A percentile compares a stretch with the other conserved stretches of the same genome.
phyloP scores from a whole-genome alignment of 1,284 basidiomycete genomes.

The Fomitopsis schrenkii region DNA sequence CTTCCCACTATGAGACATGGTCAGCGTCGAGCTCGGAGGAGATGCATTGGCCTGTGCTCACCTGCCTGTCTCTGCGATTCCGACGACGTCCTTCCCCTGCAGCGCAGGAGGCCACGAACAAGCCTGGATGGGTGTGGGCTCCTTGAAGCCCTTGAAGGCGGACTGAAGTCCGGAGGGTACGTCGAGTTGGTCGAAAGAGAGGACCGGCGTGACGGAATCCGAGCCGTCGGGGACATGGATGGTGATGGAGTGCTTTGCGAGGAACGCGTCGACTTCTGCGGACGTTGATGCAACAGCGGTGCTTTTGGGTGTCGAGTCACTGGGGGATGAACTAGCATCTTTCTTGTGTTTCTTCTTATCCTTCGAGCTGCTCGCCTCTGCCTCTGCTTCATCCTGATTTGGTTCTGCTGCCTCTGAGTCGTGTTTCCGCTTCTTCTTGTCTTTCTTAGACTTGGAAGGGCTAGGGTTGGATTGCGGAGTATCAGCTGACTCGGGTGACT shows the following conservation, averaged over 20 bases:
- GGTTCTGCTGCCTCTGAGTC: not conserved
- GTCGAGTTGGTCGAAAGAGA: slow-evolving; percentile 73
- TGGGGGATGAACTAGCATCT: not conserved
- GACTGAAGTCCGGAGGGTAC: slow-evolving; percentile 60
- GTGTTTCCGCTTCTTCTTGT: slow-evolving; percentile 26
- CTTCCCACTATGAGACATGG: slow-evolving; percentile 69
- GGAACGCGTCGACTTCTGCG: slow-evolving; percentile 56
- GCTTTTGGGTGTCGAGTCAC: not conserved
- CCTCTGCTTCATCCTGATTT: not conserved
- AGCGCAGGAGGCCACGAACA: slow-evolving; percentile 94
- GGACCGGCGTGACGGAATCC: slow-evolving; percentile 59
- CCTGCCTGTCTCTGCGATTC: slow-evolving; percentile 97
- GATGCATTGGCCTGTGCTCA: slow-evolving; percentile 21
- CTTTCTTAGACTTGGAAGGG: slow-evolving; percentile 17
- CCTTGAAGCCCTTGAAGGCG: slow-evolving; percentile 73
- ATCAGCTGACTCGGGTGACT: slow-evolving; percentile 16
- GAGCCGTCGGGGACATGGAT: slow-evolving; percentile 53
- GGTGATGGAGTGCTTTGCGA: slow-evolving; percentile 71
- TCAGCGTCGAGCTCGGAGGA: not conserved
- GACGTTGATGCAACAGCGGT: slow-evolving; percentile 23
- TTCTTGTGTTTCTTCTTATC: slow-evolving; percentile 21
- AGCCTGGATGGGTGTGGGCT: slow-evolving; percentile 94
- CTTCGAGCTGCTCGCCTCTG: slow-evolving; percentile 12
- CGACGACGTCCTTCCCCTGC: slow-evolving; percentile 84
- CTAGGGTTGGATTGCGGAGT: slow-evolving; percentile 21